Evolutionary conservation across 2,329 filamentous ascomycete genomes (phyloP), one percentile per base, ranked within the genome.

Genomic region (Sporothrix brunneoviolacea): DNA sequence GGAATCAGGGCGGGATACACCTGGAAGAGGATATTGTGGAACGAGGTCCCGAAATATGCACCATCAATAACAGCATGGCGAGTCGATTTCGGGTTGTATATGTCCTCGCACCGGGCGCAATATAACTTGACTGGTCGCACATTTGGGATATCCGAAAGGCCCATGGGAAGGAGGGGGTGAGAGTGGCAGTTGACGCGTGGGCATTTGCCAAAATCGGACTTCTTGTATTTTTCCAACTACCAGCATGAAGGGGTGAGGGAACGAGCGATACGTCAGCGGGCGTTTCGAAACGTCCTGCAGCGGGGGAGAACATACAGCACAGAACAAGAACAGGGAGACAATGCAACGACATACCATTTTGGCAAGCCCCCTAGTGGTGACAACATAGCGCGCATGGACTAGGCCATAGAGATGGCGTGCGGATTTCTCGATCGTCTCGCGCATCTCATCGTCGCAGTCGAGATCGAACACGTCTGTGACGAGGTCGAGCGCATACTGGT

Each of bases 11-110:
- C 83, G 6, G 93, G 91, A 66, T 97, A 97, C 50, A 98, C 93
- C 68, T 98, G 93, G 75, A 98, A 97, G 55, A 98, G 82, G 69
- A 98, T 96, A 71, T 96, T 96, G 76, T 96, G 91, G 76, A 98
- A 98, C 3, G 88, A 95, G 42, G 91, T 91, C 60, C 93, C 93
- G 60, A 98, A 98, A 76, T 97, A 98, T 57, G 93, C 93, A 56
- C 93, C 93, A 66, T 98, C 93, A 62, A 98, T 96, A 53, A 86
- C 80, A 45, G 91, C 90, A 70, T 98, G 93, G 24, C 93, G 88
- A 18, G 89, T 91, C 4, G 93, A 97, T 69, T 98, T 98, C 39
- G 93, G 93, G 70, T 97, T 97, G 77, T 98, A 98, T 53, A 95
- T 86, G 67, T 98, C 93, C 75, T 98, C 93, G 75, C 93, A 98